Evolutionary conservation across 805 yeast species (phyloP).

Genomic region (Kodamaea sagamina): DNA sequence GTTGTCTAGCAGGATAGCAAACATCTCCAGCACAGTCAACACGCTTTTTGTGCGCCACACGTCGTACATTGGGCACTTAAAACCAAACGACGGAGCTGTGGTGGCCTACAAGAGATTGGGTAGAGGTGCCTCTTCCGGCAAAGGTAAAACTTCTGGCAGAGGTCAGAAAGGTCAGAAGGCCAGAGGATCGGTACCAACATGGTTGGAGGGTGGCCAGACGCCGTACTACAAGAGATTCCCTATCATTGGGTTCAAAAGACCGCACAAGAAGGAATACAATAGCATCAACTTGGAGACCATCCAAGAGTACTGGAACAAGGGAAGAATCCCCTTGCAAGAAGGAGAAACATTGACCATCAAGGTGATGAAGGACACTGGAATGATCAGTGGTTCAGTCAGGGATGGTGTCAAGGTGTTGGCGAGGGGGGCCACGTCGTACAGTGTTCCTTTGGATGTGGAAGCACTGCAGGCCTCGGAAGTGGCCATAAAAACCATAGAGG

Average conservation of each 20-base stretch:
- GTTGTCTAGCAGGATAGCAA: conserved; percentile 1
- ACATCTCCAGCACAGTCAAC: not conserved
- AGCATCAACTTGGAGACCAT: conserved; percentile 70
- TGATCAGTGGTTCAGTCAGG: conserved; percentile 66
- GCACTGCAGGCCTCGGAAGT: conserved; percentile 77
- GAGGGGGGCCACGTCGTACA: conserved; percentile 52
- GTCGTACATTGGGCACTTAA: conserved; percentile 54
- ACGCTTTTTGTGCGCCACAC: conserved; percentile 19
- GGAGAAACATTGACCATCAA: conserved; percentile 73
- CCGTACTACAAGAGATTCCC: conserved; percentile 85
- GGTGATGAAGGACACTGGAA: conserved; percentile 72
- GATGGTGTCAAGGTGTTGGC: conserved; percentile 85
- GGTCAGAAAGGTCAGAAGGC: conserved; percentile 99
- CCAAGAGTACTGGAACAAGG: conserved; percentile 67
- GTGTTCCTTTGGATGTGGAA: conserved; percentile 70
- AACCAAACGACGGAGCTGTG: conserved; percentile 65
- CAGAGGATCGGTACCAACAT: conserved; percentile 81
- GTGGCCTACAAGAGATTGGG: conserved; percentile 74
- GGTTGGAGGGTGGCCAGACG: conserved; percentile 99
- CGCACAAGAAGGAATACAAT: conserved; percentile 51
- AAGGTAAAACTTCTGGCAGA: conserved; percentile 94
- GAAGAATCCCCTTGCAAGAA: conserved; percentile 57
- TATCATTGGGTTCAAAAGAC: conserved; percentile 81
- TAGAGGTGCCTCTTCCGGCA: conserved; percentile 92
- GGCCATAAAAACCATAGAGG: conserved; percentile 75